phyloP scores from a whole-genome alignment of 345 rosid genomes.

The Pistacia atlantica region DNA sequence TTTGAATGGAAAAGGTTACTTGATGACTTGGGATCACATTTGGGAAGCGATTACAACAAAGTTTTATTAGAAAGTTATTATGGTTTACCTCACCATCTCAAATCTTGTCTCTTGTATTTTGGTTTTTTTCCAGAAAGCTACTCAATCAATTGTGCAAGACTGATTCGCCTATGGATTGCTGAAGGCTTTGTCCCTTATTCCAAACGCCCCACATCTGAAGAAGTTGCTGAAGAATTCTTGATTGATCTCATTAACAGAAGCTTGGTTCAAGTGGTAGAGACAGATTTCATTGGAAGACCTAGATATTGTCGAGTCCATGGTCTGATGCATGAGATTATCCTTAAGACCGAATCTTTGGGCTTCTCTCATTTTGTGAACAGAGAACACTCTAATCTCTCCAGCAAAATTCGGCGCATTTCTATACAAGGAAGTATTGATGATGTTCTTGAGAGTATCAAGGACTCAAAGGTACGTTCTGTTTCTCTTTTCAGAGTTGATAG shows the following conservation, averaged over 20 bases:
- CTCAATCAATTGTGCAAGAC: constrained; percentile 2
- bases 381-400: too few species aligned
- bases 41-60: neutral
- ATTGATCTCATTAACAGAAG: constrained; percentile 20
- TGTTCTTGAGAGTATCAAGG: neutral
- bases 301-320: constrained; percentile 19
- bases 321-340: constrained; percentile 20
- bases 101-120: constrained; percentile 26
- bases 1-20: constrained; percentile 17
- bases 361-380: neutral
- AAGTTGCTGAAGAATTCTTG: constrained; percentile 24
- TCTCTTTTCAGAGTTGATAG: constrained; percentile 6
- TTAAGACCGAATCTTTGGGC: constrained; percentile 3
- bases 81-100: constrained; percentile 24
- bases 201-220: too few species aligned
- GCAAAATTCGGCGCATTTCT: constrained; percentile 17
- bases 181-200: constrained; percentile 17
- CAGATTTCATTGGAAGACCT: constrained; percentile 11
- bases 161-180: constrained; percentile 24
- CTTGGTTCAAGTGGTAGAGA: constrained; percentile 16
- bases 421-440: neutral
- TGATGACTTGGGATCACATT: neutral
- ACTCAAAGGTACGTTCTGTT: constrained; percentile 16
- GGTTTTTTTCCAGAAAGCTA: constrained; percentile 19
- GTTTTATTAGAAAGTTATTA: constrained; percentile 23